These are phyloP conservation scores for Neurospora cerealis DNA, from an alignment of 495 filamentous ascomycete genomes.

Conservation along the genomic window DNA sequence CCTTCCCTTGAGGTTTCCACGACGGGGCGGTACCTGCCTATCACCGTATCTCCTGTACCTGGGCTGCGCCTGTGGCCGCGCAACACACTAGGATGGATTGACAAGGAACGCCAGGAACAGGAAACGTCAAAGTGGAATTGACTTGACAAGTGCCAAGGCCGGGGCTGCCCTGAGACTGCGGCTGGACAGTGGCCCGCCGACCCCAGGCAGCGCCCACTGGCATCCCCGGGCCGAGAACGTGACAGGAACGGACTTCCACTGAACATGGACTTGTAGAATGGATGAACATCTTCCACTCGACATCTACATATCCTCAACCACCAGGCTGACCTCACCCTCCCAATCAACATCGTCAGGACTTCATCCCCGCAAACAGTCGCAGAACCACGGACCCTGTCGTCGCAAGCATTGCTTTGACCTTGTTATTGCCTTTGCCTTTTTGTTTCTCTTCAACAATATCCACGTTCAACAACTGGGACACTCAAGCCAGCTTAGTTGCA, in stretches of 20 bases:
- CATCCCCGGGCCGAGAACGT: neutral
- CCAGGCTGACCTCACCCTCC: neutral
- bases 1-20: neutral
- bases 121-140: neutral
- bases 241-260: neutral
- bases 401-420: neutral
- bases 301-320: neutral
- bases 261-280: neutral
- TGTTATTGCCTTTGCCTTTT: neutral
- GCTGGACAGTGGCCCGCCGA: neutral
- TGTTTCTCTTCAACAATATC: neutral
- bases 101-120: neutral
- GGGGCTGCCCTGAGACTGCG: neutral
- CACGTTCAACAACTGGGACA: neutral
- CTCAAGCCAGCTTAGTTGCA: neutral
- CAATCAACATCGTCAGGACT: neutral
- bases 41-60: neutral
- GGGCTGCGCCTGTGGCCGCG: neutral
- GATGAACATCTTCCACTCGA: neutral
- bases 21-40: neutral
- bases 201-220: neutral
- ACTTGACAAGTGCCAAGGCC: neutral
- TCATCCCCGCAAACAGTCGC: neutral
- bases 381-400: neutral
- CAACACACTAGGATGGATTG: neutral